Percentiles rank a stretch among this genome's conserved stretches.
phyloP scores from a whole-genome alignment of 805 yeast genomes.

The Wickerhamomyces canadensis region DNA sequence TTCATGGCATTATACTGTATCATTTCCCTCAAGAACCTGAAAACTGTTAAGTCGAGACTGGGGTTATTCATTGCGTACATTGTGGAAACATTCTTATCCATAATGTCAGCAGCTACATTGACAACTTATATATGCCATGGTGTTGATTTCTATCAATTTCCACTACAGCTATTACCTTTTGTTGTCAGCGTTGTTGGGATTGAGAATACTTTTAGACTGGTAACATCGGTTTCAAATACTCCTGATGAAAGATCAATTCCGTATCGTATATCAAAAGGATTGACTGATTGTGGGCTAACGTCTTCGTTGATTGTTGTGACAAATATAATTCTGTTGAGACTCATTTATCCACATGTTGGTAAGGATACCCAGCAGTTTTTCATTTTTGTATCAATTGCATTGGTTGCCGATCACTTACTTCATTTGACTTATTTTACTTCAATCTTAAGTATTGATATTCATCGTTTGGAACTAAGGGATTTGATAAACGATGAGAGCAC shows the following conservation, averaged over 20 bases:
- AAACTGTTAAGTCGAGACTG: slow-evolving; percentile 38
- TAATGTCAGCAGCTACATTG: slow-evolving; percentile 38
- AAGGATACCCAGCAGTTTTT: slow-evolving; percentile 36
- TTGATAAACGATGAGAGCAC: slow-evolving; percentile 25
- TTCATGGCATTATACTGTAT: slow-evolving; percentile 28
- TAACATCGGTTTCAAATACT: slow-evolving; percentile 33
- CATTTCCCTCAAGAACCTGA: slow-evolving; percentile 35
- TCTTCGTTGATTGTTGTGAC: slow-evolving; percentile 32
- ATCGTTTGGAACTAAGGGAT: slow-evolving; percentile 57
- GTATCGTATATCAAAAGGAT: slow-evolving; percentile 31
- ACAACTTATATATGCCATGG: slow-evolving; percentile 32
- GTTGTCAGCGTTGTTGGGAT: slow-evolving; percentile 36
- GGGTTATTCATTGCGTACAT: slow-evolving; percentile 41
- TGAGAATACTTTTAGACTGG: slow-evolving; percentile 44
- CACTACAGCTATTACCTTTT: slow-evolving; percentile 36
- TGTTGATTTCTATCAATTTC: slow-evolving; percentile 31
- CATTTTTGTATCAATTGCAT: slow-evolving; percentile 39
- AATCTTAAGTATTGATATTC: slow-evolving; percentile 60
- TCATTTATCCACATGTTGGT: slow-evolving; percentile 26
- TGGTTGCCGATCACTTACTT: slow-evolving; percentile 54
- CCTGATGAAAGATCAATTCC: slow-evolving; percentile 38
- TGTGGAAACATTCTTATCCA: slow-evolving; percentile 34
- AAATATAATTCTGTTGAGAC: slow-evolving; percentile 22
- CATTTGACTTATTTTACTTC: slow-evolving; percentile 63
- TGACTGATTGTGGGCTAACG: slow-evolving; percentile 30